Evolutionary conservation across 352 stramenopile species (phyloP), one percentile per base, ranked within the genome.

Genomic region (Globisporangium nunn): DNA sequence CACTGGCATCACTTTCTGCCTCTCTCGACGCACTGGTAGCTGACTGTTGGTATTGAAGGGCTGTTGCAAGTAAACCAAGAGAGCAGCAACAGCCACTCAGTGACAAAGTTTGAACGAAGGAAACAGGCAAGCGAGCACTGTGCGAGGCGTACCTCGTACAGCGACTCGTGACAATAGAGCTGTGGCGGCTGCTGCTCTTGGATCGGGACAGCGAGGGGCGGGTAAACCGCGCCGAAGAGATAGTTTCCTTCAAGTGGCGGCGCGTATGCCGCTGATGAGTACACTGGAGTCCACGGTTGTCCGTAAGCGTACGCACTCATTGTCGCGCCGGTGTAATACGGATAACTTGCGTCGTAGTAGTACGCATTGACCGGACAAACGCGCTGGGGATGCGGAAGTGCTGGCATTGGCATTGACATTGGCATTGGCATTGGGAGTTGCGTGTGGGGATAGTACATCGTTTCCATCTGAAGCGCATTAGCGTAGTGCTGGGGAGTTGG

Each of bases 1-100:
- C 18, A 51, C 58, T 37, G 58, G 58, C 2, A 33, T 44, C 50
- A 64, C 52, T 39, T 64, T 59, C 15, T 59, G 58, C 39, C 35
- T 64, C 58, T 37, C 58, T 10, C 45, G 46, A 30, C 14, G 29
- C 29, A 11, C 45, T 35, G 29, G 17, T 12, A 44, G 11, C 1
- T 37, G 52, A 23, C 23, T 23, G 23, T 23, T 23, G 23, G 43
- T 29, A 18, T 48, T 3, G 43, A 30, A 30, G 18, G 43, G 18
- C 43, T 48, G 43, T 18, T 48, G 17, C 8, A 23, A 47, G 41
- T 8, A 47, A 6, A 8, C 15, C 8, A 18, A 47, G 41, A 3
- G 40, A 46, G 40, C 14, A 46, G 23, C 23, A 23, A 1, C 23
- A 23, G 23, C 23, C 23, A 23, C 23, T 23, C 23, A 23, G 23